Base-by-base conservation (phyloP, 1,139 yeast genomes). In the Pneumocystis carinii region DNA sequence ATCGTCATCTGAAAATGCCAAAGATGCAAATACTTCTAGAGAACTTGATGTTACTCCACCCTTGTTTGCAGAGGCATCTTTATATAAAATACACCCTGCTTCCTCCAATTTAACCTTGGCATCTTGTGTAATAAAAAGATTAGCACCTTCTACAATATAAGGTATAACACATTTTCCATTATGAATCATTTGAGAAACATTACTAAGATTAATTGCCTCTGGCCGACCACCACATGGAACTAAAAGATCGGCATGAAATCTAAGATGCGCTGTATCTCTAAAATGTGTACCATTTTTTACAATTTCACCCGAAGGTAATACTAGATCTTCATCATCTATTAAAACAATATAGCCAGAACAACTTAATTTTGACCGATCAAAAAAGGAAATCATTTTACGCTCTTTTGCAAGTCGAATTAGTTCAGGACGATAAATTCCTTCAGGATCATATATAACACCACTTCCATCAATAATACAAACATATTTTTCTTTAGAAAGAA, bases 141-240 rank as follows among this genome's bases (percentile, higher is more conserved):
- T 92, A 65, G 98, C 98, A 72, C 98, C 98, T 77, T 92, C 98
- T 64, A 92, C 97, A 73, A 92, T 83, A 76, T 86, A 90, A 63
- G 96, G 95, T 70, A 92, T 81, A 68, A 83, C 77, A 38, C 88
- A 75, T 75, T 86, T 86, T 66, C 95, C 95, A 56, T 92, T 85
- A 71, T 82, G 83, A 69, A 92, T 83, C 70, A 90, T 83, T 63
- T 78, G 78, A 67, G 79, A 77, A 66, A 90, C 95, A 71, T 87
- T 92, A 74, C 85, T 85, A 68, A 92, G 84, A 74, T 90, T 95
- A 75, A 92, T 86, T 19, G 97, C 95, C 70, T 87, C 92, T 67
- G 98, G 98, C 76, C 98, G 87, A 70, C 98, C 98, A 75, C 98
- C 98, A 76, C 98, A 92, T 65, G 98, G 98, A 61, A 90, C 97